A percentile compares a stretch with the other conserved stretches of the same genome.
Conservation (phyloP, 73 alveolate genomes). For the Uronychia binucleata region DNA sequence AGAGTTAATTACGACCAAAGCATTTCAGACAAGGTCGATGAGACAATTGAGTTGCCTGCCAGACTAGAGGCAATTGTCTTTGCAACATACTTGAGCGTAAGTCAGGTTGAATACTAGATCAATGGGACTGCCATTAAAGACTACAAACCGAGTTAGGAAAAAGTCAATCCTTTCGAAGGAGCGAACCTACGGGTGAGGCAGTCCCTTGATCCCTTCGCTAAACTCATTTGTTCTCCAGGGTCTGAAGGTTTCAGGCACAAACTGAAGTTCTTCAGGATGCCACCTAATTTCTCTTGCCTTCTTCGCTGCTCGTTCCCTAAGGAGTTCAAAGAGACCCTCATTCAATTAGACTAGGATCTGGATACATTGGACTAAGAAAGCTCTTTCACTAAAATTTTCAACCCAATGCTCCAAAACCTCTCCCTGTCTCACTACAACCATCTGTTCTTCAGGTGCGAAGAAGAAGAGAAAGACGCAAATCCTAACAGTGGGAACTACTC, state of each 20-base stretch:
- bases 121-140: no score
- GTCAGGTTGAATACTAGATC: background rate
- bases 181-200: slow-evolving; percentile 13
- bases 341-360: slow-evolving; percentile 17
- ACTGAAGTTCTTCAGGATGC: slow-evolving; percentile 36
- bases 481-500: slow-evolving; percentile 79
- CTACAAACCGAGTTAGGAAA: background rate
- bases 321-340: slow-evolving; percentile 1
- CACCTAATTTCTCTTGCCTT: slow-evolving; percentile 48
- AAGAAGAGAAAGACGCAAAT: slow-evolving; percentile 84
- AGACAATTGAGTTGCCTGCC: slow-evolving; percentile 61
- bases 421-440: slow-evolving; percentile 35
- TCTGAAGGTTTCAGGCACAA: slow-evolving; percentile 16
- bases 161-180: slow-evolving; percentile 6
- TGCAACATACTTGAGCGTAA: slow-evolving; percentile 12
- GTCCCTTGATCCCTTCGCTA: no score
- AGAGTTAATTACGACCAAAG: slow-evolving; percentile 18
- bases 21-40: slow-evolving; percentile 20
- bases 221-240: no score
- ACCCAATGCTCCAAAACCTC: slow-evolving; percentile 5
- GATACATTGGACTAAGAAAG: background rate
- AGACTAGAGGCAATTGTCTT: slow-evolving; percentile 28
- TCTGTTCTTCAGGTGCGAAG: slow-evolving; percentile 68
- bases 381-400: background rate
- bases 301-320: slow-evolving; percentile 3